Percentiles rank a stretch among this genome's conserved stretches.
These are phyloP conservation scores for Porphyrellus cyaneotinctus DNA, from an alignment of 768 basidiomycete species.

Conservation along the genomic window DNA sequence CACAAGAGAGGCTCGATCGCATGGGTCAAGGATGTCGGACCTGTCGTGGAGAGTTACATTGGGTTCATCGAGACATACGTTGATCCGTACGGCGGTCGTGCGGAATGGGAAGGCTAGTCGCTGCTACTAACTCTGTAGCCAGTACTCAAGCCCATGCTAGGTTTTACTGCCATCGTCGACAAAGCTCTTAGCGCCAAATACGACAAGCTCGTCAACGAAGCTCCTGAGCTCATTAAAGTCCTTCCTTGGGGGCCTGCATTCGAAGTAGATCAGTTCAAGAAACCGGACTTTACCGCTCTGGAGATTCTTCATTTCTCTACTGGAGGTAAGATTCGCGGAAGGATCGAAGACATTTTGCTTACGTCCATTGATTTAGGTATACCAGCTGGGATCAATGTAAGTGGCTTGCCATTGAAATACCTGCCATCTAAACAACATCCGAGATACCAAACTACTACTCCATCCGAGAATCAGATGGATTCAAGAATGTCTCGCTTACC, in stretches of 20 bases:
- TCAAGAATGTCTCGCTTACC: constrained; percentile 86
- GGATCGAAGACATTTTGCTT: not conserved
- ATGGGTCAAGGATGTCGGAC: constrained; percentile 87
- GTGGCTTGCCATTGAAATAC: constrained; percentile 12
- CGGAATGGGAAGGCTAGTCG: constrained; percentile 81
- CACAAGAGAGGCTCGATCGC: constrained; percentile 73
- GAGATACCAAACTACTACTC: constrained; percentile 87
- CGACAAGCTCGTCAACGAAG: constrained; percentile 66
- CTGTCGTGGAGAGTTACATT: constrained; percentile 85
- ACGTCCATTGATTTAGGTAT: constrained; percentile 47
- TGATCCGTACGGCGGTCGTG: constrained; percentile 86
- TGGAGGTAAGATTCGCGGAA: constrained; percentile 48
- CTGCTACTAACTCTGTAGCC: not conserved
- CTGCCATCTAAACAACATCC: not conserved
- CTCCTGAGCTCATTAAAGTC: constrained; percentile 76
- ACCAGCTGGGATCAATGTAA: constrained; percentile 80
- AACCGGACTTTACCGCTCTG: constrained; percentile 85
- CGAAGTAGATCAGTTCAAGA: constrained; percentile 71
- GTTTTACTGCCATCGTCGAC: constrained; percentile 86
- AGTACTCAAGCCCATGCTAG: constrained; percentile 35
- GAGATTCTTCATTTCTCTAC: constrained; percentile 82
- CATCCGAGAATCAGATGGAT: constrained; percentile 74
- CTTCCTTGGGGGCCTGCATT: constrained; percentile 76
- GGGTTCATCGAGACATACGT: constrained; percentile 87
- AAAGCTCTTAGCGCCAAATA: constrained; percentile 82